Evolutionary conservation across 495 filamentous ascomycete genomes (phyloP).

Genomic region (Podospora bellae-mahoneyi): DNA sequence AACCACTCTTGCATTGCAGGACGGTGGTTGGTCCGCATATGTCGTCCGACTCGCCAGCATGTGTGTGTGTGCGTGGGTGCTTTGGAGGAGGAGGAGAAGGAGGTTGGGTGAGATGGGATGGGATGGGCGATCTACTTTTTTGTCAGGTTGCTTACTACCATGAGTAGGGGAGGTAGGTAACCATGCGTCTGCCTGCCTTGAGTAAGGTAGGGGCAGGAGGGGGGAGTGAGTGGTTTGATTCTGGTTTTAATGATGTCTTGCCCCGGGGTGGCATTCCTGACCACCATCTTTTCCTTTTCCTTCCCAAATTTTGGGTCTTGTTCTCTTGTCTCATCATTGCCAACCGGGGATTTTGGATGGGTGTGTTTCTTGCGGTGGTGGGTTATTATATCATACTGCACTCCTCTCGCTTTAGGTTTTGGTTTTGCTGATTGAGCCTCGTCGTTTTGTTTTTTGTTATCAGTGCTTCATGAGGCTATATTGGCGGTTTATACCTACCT

Average conservation of each 20-base stretch:
- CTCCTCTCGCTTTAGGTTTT: background rate
- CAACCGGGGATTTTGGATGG: background rate
- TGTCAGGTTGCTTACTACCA: too few relatives aligned
- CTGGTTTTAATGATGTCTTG: background rate
- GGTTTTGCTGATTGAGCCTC: background rate
- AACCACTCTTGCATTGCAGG: background rate
- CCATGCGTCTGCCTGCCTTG: background rate
- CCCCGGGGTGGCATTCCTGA: background rate
- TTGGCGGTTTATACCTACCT: background rate
- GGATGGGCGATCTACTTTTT: too few relatives aligned
- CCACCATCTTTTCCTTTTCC: too few relatives aligned
- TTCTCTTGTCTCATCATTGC: background rate
- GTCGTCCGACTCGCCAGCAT: constrained; percentile 8
- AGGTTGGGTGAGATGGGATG: background rate
- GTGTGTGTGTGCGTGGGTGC: background rate
- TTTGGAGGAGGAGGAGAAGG: background rate
- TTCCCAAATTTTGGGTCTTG: background rate
- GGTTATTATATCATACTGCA: constrained; percentile 5
- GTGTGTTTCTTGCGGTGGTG: background rate
- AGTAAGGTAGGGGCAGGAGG: background rate
- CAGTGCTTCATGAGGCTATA: background rate
- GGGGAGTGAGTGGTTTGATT: background rate
- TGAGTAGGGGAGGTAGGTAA: too few relatives aligned
- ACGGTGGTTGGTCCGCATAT: background rate
- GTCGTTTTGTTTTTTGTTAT: background rate